These are phyloP conservation scores for Rhododendron williamsianum DNA, from an alignment of 148 eudicot genomes.

Conservation along the genomic window DNA sequence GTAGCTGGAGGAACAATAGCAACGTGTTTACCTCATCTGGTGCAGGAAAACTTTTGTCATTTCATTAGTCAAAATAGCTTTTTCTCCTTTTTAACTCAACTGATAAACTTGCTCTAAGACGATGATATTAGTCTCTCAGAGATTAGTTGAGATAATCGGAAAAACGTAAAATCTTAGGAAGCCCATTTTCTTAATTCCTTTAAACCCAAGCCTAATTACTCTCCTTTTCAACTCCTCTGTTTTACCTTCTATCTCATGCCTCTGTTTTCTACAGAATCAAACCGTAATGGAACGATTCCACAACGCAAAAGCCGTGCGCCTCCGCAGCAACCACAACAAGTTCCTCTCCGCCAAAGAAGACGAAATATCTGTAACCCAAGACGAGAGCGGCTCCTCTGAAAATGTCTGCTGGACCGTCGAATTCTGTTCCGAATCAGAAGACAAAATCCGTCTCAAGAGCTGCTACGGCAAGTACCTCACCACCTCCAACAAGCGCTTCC, in stretches of 20 bases:
- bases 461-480: constrained; percentile 41
- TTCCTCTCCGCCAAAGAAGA: constrained; percentile 47
- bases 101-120: too few relatives aligned
- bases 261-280: constrained; percentile 1
- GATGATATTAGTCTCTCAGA: too few relatives aligned
- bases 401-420: constrained; percentile 39
- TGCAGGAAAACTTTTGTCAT: too few relatives aligned
- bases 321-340: constrained; percentile 50
- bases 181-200: too few relatives aligned
- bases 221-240: not conserved
- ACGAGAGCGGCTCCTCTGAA: constrained; percentile 20
- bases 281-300: constrained; percentile 62
- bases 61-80: too few relatives aligned
- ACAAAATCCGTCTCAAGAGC: constrained; percentile 42
- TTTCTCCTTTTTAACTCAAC: too few relatives aligned
- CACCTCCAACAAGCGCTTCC: constrained; percentile 41
- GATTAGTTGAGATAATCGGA: too few relatives aligned
- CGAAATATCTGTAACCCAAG: constrained; percentile 37
- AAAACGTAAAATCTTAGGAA: too few relatives aligned
- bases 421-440: constrained; percentile 1
- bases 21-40: too few relatives aligned
- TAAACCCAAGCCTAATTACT: not conserved
- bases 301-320: constrained; percentile 65
- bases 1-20: too few relatives aligned
- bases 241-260: too few relatives aligned